Evolutionary conservation across 2,329 filamentous ascomycete species (phyloP), one percentile per base, ranked within the genome.

Genomic region (Fusarium sp.): DNA sequence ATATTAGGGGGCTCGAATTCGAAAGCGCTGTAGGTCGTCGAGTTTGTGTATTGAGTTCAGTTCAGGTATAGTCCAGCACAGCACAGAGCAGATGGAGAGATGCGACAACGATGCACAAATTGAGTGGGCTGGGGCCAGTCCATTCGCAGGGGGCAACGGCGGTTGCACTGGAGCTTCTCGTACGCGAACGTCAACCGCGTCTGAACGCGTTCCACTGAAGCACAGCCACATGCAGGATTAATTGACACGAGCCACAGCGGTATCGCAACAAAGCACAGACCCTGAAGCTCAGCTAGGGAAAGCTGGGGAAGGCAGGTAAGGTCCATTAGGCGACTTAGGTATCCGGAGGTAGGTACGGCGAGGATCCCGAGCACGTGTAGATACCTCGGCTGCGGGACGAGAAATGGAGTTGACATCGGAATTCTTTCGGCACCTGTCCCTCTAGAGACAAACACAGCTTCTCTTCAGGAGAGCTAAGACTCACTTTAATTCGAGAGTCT

Each of bases 361-460:
- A 74, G 67, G 71, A 74, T 61, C 46, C 72, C 72, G 70, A 74
- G 75, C 77, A 79, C 76, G 77, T 79, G 77, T 73, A 75, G 72
- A 69, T 76, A 72, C 77, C 77, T 79, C 77, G 77, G 77, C 74
- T 70, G 69, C 60, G 63, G 70, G 53, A 62, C 62, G 53, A 68
- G 63, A 45, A 70, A 59, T 52, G 58, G 61, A 70, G 51, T 58
- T 53, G 40, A 54, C 36, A 53, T 68, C 68, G 67, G 67, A 70
- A 59, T 57, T 58, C 59, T 55, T 69, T 73, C 67, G 63, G 62
- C 59, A 55, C 53, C 38, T 49, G 57, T 71, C 41, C 41, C 62
- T 38, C 34, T 34, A 33, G 40, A 57, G 54, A 69, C 57, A 69
- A 69, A 37, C 36, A 57, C 61, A 46, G 36, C 31, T 58, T 31